Evolutionary conservation across 2,329 filamentous ascomycete genomes (phyloP).

Genomic region (Trichoderma hamatum): DNA sequence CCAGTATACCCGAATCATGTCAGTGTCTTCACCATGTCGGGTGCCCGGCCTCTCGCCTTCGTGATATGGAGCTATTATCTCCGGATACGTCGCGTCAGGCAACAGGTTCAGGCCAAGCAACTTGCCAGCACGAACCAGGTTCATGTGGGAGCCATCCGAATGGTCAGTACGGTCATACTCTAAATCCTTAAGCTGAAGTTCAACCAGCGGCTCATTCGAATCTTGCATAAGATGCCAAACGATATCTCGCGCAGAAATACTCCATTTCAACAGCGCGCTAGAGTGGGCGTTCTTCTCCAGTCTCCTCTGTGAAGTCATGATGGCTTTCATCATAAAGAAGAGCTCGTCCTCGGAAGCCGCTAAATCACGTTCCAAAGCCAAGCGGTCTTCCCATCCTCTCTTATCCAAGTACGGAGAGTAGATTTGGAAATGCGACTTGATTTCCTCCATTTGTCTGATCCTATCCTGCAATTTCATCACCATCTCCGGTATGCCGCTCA

Average conservation of each 20-base stretch:
- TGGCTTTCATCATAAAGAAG: conserved; percentile 99
- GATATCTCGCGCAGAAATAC: conserved; percentile 90
- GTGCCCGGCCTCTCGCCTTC: conserved; percentile 62
- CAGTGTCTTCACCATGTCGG: conserved; percentile 52
- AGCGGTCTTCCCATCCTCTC: conserved; percentile 86
- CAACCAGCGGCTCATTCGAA: conserved; percentile 82
- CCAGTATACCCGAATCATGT: conserved; percentile 95
- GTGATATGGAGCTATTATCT: conserved; percentile 90
- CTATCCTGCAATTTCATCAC: conserved; percentile 88
- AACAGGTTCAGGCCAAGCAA: conserved; percentile 89
- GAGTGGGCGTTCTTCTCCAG: conserved; percentile 71
- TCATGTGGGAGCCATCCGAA: conserved; percentile 94
- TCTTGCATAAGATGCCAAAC: conserved; percentile 96
- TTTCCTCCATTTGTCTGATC: conserved; percentile 91
- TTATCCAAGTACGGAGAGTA: conserved; percentile 85
- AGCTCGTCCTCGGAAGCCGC: conserved; percentile 91
- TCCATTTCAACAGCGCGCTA: conserved; percentile 84
- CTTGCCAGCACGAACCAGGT: conserved; percentile 83
- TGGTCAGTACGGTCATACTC: conserved; percentile 96
- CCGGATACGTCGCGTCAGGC: conserved; percentile 87
- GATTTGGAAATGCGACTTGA: conserved; percentile 94
- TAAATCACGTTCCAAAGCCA: conserved; percentile 87
- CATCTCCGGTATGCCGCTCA: conserved; percentile 91
- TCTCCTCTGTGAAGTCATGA: conserved; percentile 92
- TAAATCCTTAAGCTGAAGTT: conserved; percentile 88